Conservation (phyloP, 176 grass and related monocot species). For the Carex myosuroides region DNA sequence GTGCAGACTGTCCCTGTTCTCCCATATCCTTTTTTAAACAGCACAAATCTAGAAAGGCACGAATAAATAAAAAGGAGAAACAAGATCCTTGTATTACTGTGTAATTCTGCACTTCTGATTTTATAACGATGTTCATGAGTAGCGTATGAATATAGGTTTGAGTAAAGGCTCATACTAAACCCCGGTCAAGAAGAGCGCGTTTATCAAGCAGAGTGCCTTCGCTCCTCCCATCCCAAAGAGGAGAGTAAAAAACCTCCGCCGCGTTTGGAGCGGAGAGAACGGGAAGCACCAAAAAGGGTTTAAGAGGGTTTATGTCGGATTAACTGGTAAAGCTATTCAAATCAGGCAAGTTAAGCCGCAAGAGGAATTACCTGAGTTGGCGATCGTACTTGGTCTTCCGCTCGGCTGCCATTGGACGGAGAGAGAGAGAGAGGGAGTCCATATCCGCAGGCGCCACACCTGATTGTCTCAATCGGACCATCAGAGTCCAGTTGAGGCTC, state of each 20-base stretch:
- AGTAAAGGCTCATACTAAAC: neutral
- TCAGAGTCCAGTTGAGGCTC: too few species aligned
- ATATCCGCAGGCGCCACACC: too few species aligned
- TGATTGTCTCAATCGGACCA: too few species aligned
- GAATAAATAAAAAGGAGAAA: neutral
- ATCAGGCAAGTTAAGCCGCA: neutral
- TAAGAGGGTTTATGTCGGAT: neutral
- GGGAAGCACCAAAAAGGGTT: neutral
- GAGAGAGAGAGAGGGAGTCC: neutral
- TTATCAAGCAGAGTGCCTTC: neutral
- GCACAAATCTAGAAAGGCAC: neutral
- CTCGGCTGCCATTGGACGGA: neutral
- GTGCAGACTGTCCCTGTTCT: conserved; percentile 81
- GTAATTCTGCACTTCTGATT: neutral
- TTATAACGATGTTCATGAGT: neutral
- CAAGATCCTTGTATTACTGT: neutral
- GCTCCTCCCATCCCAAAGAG: neutral
- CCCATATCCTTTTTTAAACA: conserved; percentile 29
- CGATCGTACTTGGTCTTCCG: conserved; percentile 23
- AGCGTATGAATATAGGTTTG: neutral
- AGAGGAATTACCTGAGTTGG: conserved; percentile 22
- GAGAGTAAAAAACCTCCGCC: neutral
- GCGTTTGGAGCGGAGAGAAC: neutral
- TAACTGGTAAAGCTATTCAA: neutral
- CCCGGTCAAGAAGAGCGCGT: neutral